Percentiles rank a stretch among this genome's conserved stretches.
Evolutionary conservation across 768 basidiomycete genomes (phyloP).

Genomic region (Fomitopsis pulvina): DNA sequence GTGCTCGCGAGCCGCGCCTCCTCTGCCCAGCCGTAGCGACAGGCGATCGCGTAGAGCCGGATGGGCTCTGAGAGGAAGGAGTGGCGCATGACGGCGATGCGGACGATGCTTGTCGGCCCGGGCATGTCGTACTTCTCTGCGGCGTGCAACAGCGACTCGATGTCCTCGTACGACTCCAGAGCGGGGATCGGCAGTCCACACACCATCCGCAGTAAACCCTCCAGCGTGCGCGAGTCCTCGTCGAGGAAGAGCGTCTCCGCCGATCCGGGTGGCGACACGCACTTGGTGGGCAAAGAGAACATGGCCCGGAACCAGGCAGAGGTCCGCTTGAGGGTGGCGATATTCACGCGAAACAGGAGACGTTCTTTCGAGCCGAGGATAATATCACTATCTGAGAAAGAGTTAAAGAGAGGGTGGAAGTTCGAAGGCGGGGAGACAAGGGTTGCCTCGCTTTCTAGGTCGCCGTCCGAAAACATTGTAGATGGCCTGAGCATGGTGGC

Average conservation of each 20-base stretch:
- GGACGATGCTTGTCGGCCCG: constrained; percentile 53
- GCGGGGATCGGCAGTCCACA: constrained; percentile 49
- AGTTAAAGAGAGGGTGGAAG: constrained; percentile 43
- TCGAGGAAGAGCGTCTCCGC: constrained; percentile 44
- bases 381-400: constrained; percentile 44
- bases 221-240: constrained; percentile 49
- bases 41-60: constrained; percentile 24
- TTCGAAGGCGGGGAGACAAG: not conserved
- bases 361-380: constrained; percentile 47
- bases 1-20: constrained; percentile 50
- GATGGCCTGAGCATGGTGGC: not conserved
- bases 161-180: constrained; percentile 42
- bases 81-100: constrained; percentile 48
- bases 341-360: constrained; percentile 50
- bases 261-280: constrained; percentile 3
- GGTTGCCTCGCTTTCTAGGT: not conserved
- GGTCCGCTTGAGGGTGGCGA: constrained; percentile 52
- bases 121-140: constrained; percentile 71
- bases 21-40: constrained; percentile 52
- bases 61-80: constrained; percentile 31
- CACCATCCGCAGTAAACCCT: constrained; percentile 52
- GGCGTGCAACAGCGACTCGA: constrained; percentile 54
- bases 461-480: not conserved
- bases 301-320: constrained; percentile 61
- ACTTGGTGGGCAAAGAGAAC: constrained; percentile 47